Evolutionary conservation across 2,329 filamentous ascomycete species (phyloP).

Genomic region (Didymella pinodella): DNA sequence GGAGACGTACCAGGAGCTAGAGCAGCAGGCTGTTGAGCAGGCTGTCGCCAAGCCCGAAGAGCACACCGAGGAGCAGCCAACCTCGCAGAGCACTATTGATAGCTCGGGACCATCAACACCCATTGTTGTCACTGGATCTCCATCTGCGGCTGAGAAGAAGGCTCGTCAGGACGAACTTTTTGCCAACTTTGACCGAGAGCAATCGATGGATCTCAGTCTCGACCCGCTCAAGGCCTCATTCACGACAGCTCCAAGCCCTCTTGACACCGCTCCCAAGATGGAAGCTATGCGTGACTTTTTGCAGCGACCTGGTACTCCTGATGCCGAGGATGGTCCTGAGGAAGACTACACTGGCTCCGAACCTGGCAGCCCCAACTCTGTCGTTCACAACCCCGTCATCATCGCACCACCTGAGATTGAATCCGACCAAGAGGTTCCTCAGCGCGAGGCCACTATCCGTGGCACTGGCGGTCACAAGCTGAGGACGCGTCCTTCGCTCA

Average conservation of each 20-base stretch:
- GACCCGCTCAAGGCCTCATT: constrained; percentile 61
- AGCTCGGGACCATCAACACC: constrained; percentile 58
- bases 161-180: constrained; percentile 56
- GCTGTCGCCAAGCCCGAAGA: neutral
- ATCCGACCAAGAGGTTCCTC: constrained; percentile 74
- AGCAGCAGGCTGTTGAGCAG: neutral
- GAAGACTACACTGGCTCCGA: constrained; percentile 60
- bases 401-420: constrained; percentile 49
- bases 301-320: constrained; percentile 62
- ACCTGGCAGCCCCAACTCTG: constrained; percentile 83
- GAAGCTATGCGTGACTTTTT: constrained; percentile 51
- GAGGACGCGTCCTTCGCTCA: constrained; percentile 87
- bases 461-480: constrained; percentile 79
- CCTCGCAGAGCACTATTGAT: constrained; percentile 47
- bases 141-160: constrained; percentile 41
- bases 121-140: constrained; percentile 43
- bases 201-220: constrained; percentile 64
- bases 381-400: constrained; percentile 77
- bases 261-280: constrained; percentile 48
- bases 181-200: constrained; percentile 55
- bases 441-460: constrained; percentile 86
- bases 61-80: constrained; percentile 41
- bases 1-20: constrained; percentile 21
- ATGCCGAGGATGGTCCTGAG: constrained; percentile 56
- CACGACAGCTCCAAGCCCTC: constrained; percentile 39